Base-by-base conservation (phyloP, 805 yeast species). In the Candida piceae region DNA sequence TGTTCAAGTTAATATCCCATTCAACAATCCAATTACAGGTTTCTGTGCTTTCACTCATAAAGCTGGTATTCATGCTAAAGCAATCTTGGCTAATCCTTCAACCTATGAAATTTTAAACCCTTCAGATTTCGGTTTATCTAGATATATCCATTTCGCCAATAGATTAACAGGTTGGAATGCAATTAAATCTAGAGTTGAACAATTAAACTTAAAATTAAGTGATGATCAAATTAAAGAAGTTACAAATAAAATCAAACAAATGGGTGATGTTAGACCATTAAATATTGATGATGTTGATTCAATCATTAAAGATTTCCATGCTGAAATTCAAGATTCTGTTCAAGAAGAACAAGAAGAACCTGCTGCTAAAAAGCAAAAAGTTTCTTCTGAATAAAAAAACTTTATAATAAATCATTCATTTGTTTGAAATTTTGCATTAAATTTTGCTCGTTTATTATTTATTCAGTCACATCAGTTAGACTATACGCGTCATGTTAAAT, bases 161-260 rank as follows among this genome's bases (percentile, higher is more conserved):
- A 64, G 79, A 53, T 65, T 74, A 53, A 74, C 80, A 11, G 80
- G 80, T 24, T 74, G 80, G 80, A 74, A 74, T 52, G 80, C 80
- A 25, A 74, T 74, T 58, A 74, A 74, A 55, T 66, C 76, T 25
- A 67, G 80, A 60, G 79, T 74, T 36, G 80, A 74, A 53, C 80
- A 74, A 51, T 66, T 74, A 62, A 74, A 74, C 52, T 63, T 74
- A 60, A 61, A 71, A 48, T 62, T 74, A 53, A 63, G 74, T 31
- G 80, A 74, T 52, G 77, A 70, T 40, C 80, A 74, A 60, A 65
- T 74, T 53, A 74, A 74, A 60, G 72, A 66, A 49, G 76, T 74
- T 29, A 74, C 80, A 4, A 55, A 57, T 45, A 73, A 73, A 59
- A 73, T 74, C 50, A 74, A 74, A 58, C 54, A 64, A 53, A 66